Evolutionary conservation across 371 early-diverging fungal species (phyloP), one percentile per base, ranked within the genome.

Genomic region (Funneliformis caledonium): DNA sequence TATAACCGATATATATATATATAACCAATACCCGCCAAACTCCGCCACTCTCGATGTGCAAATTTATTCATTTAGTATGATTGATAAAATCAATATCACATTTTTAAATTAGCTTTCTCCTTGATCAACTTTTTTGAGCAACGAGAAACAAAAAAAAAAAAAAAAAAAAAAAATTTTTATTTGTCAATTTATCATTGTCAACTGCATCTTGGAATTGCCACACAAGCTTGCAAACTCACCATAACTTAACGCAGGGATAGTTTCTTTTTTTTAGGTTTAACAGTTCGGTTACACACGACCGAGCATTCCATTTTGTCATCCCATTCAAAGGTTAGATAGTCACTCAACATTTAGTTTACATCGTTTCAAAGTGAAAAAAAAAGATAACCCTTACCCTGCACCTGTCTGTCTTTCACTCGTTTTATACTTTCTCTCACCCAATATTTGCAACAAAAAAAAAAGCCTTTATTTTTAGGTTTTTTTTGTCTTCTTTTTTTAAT

Each of bases 261-360:
- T 69, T 69, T 69, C 69, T 69, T 43, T 69, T n/a, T 37, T 69
- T 69, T 69, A 43, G 45, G 69, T 69, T 69, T 33, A 37, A 16
- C 37, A 33, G 6, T 19, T 42, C 9, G 56, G 69, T 69, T 69
- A 69, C 69, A 69, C 69, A 69, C n/a, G 45, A 19, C 56, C 56
- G 19, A 56, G 56, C 56, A 56, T 19, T 56, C 69, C 43, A 69
- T 69, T 69, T 69, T 69, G 69, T 69, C 45, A 69, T 45, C 69
- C 69, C 69, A 69, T 69, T 69, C 69, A 69, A 45, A 69, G 69
- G 69, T 10, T 69, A 69, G 69, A 42, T 19, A 42, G 69, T 69
- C 69, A 69, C 69, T 69, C 69, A 69, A 69, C 69, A 69, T 69
- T 52, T 16, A 52, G 52, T 52, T 52, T 69, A 68, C 68, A 45